A percentile compares a stretch with the other conserved stretches of the same genome.
These are phyloP conservation scores for Pisolithus albus DNA, from an alignment of 768 basidiomycete genomes.

Conservation along the genomic window DNA sequence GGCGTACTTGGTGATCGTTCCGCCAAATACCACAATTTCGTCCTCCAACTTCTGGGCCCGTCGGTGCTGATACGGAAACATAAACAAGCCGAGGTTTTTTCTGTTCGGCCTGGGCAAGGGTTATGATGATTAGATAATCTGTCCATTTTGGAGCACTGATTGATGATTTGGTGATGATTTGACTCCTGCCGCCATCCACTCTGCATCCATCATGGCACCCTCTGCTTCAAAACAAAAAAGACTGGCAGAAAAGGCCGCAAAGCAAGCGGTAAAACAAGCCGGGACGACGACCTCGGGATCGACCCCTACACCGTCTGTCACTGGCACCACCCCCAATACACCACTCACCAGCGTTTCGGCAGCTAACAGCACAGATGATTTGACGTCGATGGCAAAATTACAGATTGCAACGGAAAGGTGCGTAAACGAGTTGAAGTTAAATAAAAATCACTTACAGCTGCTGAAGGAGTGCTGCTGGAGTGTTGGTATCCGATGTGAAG, in stretches of 20 bases:
- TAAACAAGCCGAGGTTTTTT: too few relatives aligned
- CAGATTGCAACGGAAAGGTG: conserved; percentile 87
- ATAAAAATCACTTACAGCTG: conserved; percentile 5
- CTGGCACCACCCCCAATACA: conserved; percentile 61
- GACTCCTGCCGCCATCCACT: conserved; percentile 3
- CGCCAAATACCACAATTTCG: too few relatives aligned
- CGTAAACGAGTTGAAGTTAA: conserved; percentile 1
- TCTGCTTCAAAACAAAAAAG: conserved; percentile 89
- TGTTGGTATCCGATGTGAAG: conserved; percentile 87
- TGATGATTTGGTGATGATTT: conserved; percentile 2
- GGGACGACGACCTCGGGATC: conserved; percentile 44
- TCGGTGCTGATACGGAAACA: too few relatives aligned
- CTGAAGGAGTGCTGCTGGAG: conserved; percentile 79
- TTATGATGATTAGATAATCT: conserved; percentile 20
- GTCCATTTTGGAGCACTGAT: conserved; percentile 13
- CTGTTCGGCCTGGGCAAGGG: conserved; percentile 22
- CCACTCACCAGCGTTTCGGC: conserved; percentile 81
- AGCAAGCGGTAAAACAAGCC: conserved; percentile 54
- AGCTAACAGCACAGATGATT: conserved; percentile 71
- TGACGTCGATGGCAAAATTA: conserved; percentile 83
- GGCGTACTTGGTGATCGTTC: too few relatives aligned
- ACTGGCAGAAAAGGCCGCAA: conserved; percentile 89
- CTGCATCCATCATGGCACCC: conserved; percentile 49
- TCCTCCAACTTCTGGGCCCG: too few relatives aligned
- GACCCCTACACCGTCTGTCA: conserved; percentile 58